Evolutionary conservation across 768 basidiomycete genomes (phyloP).

Genomic region (Lactarius vividus): DNA sequence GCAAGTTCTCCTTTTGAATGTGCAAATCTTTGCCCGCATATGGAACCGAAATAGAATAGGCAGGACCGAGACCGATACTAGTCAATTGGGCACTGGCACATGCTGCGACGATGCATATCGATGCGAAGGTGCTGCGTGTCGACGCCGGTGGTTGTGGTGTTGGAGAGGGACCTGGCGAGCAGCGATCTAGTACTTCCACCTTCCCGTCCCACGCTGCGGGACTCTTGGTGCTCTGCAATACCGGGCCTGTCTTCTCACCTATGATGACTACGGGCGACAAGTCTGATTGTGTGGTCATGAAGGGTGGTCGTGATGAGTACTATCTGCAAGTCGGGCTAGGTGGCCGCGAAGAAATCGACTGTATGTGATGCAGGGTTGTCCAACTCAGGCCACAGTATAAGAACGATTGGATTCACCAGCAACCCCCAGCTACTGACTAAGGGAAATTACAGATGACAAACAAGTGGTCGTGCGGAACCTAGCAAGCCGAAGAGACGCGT

Average conservation of each 20-base stretch:
- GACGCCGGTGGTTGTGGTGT: neutral
- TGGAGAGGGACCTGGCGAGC: neutral
- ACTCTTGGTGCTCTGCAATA: neutral
- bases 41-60: constrained; percentile 33
- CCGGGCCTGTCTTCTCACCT: neutral
- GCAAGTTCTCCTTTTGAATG: constrained; percentile 51
- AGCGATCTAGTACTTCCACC: no score
- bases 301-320: no score
- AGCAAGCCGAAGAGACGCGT: no score
- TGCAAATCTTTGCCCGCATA: constrained; percentile 41
- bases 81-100: constrained; percentile 35
- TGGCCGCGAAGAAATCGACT: no score
- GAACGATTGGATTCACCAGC: no score
- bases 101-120: constrained; percentile 29
- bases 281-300: neutral
- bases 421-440: no score
- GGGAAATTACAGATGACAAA: no score
- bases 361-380: no score
- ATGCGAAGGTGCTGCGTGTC: constrained; percentile 10
- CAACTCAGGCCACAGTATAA: no score
- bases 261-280: neutral
- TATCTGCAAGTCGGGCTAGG: no score
- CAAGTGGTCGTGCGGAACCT: no score
- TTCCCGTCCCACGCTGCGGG: neutral
- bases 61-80: constrained; percentile 30